Evolutionary conservation across 345 rosid species (phyloP), one percentile per base, ranked within the genome.

Genomic region (Eucalyptus polyanthemos): DNA sequence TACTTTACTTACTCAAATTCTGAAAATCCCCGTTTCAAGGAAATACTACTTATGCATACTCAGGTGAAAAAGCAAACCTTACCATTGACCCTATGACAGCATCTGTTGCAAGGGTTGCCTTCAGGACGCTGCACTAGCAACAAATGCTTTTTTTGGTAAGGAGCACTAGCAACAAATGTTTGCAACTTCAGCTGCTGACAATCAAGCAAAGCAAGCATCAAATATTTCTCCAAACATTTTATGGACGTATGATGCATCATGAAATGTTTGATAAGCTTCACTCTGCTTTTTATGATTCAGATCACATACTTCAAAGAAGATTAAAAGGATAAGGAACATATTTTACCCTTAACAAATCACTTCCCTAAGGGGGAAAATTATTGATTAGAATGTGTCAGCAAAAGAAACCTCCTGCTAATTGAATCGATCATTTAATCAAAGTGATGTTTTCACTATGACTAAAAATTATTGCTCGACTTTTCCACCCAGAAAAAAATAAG

Each of bases 81-180:
- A 96, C 98, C 94, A 91, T 95, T 56, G 91, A 58, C 86, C 99
- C 99, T 88, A 96, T 94, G 87, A 96, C 92, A 56, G 99, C 99
- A 94, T 96, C 95, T 19, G 96, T 95, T 83, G 94, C 99, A 89
- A 97, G 96, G 88, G 95, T 95, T 62, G 98, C 98, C 94, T 97
- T 97, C 88, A 96, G 91, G 86, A 96, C 94, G 8, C 8, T 50
- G 53, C 53, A 50, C 53, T 50, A 50, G 53, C 53, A 50, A 50
- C 53, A 50, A 50, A 50, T 15, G 53, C 34, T 34, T 34, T 34
- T 34, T 34, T 34, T 34, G 34, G 34, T 34, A 34, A 34, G 34
- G 34, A 34, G 53, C 53, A 50, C 53, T 50, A 50, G 53, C 53
- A 50, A 50, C 53, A 50, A 50, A 50, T 50, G 53, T 14, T 50